These are phyloP conservation scores for Tremella yokohamensis DNA, from an alignment of 768 basidiomycete genomes.

Conservation along the genomic window DNA sequence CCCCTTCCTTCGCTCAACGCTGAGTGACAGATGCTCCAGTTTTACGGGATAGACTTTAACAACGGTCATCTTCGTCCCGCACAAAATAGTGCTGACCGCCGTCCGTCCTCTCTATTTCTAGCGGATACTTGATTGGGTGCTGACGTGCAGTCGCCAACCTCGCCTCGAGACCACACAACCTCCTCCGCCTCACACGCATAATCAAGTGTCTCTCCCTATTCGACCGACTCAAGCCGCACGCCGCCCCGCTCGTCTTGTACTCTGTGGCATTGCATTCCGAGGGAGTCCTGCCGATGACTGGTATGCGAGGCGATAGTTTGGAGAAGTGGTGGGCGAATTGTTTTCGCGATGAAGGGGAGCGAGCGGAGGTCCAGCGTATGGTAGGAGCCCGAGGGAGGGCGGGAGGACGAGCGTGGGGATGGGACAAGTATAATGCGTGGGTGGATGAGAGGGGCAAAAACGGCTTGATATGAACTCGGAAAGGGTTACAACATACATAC, in stretches of 20 bases:
- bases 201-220: conserved; percentile 45
- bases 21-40: conserved; percentile 29
- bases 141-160: conserved; percentile 34
- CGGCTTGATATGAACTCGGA: neutral
- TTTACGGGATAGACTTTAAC: conserved; percentile 42
- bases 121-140: neutral
- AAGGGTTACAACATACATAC: no score
- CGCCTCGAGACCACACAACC: conserved; percentile 38
- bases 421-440: conserved; percentile 28
- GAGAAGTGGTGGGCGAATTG: conserved; percentile 40
- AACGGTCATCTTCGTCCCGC: conserved; percentile 18
- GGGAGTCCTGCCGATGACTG: conserved; percentile 26
- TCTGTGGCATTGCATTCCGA: conserved; percentile 30
- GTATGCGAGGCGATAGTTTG: conserved; percentile 33
- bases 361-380: conserved; percentile 24
- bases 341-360: conserved; percentile 29
- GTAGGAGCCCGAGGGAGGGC: conserved; percentile 22
- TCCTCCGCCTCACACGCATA: conserved; percentile 44
- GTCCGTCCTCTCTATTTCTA: conserved; percentile 22
- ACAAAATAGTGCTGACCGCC: conserved; percentile 15
- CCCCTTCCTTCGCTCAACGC: neutral
- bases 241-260: conserved; percentile 35
- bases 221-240: conserved; percentile 29
- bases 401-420: conserved; percentile 30
- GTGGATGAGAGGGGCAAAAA: conserved; percentile 6